These are phyloP conservation scores for Starmerella powellii DNA, from an alignment of 805 yeast genomes.

Conservation along the genomic window DNA sequence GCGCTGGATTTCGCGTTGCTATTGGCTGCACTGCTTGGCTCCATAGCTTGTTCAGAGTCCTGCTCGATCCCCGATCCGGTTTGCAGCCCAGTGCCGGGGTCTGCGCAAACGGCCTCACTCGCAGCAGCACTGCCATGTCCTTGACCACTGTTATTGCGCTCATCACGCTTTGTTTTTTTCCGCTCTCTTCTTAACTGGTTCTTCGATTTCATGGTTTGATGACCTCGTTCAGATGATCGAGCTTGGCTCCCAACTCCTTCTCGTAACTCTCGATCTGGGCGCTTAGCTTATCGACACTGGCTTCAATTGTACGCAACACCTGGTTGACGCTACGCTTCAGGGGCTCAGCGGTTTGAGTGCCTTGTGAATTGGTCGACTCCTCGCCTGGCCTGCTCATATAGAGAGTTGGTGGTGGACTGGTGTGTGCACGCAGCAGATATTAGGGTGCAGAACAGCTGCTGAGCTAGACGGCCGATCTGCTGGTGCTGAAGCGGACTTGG, in stretches of 20 bases:
- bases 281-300: constrained; percentile 11
- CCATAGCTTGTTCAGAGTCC: not conserved
- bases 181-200: constrained; percentile 10
- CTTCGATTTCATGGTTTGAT: constrained; percentile 10
- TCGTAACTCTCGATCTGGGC: constrained; percentile 17
- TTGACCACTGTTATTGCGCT: too few relatives aligned
- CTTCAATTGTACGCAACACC: constrained; percentile 18
- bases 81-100: too few relatives aligned
- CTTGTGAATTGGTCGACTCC: too few relatives aligned
- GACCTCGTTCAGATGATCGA: constrained; percentile 12
- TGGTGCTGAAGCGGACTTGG: too few relatives aligned
- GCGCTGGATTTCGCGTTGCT: constrained; percentile 2
- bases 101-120: too few relatives aligned
- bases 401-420: not conserved
- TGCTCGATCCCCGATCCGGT: not conserved
- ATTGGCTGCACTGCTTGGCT: not conserved
- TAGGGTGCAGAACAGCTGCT: too few relatives aligned
- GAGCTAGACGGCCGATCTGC: too few relatives aligned
- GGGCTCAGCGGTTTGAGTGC: not conserved
- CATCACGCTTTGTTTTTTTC: constrained; percentile 2
- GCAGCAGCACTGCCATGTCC: too few relatives aligned
- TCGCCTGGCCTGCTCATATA: not conserved
- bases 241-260: constrained; percentile 15
- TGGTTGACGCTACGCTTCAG: constrained; percentile 3
- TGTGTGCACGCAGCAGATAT: not conserved